Percentiles rank a stretch among this genome's conserved stretches.
Evolutionary conservation across 2,329 filamentous ascomycete genomes (phyloP).

Genomic region (Microcyclospora tardicrescens): DNA sequence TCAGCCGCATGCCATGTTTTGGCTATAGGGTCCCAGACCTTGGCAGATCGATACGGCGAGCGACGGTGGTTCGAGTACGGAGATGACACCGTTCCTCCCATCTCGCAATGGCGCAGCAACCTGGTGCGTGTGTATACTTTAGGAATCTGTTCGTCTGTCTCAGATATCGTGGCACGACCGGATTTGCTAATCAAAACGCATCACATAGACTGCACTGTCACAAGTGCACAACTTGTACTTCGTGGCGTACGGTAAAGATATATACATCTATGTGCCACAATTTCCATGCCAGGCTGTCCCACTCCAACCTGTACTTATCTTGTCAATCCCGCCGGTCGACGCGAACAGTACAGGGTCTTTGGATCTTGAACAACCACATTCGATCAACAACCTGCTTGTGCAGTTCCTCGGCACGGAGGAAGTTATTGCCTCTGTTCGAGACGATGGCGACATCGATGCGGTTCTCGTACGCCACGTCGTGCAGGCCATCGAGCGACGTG

Average conservation of each 20-base stretch:
- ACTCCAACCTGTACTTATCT: constrained; percentile 23
- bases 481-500: constrained; percentile 21
- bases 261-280: constrained; percentile 32
- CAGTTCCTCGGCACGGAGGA: constrained; percentile 34
- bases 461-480: constrained; percentile 26
- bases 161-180: constrained; percentile 3
- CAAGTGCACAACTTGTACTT: constrained; percentile 36
- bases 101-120: constrained; percentile 30
- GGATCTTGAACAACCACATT: constrained; percentile 27
- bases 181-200: neutral
- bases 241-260: constrained; percentile 27
- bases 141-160: neutral
- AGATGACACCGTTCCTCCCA: constrained; percentile 7
- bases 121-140: constrained; percentile 17
- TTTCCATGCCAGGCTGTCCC: constrained; percentile 30
- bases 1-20: constrained; percentile 2
- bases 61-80: constrained; percentile 11
- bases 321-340: constrained; percentile 26
- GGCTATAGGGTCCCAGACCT: constrained; percentile 14
- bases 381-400: constrained; percentile 32
- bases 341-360: constrained; percentile 21
- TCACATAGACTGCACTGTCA: constrained; percentile 30
- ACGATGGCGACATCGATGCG: constrained; percentile 43
- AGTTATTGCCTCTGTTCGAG: constrained; percentile 38
- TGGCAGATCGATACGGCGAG: constrained; percentile 16